A percentile compares a stretch with the other conserved stretches of the same genome.
These are phyloP conservation scores for Cryptosporidium andersoni DNA, from an alignment of 169 alveolate genomes.

Conservation along the genomic window DNA sequence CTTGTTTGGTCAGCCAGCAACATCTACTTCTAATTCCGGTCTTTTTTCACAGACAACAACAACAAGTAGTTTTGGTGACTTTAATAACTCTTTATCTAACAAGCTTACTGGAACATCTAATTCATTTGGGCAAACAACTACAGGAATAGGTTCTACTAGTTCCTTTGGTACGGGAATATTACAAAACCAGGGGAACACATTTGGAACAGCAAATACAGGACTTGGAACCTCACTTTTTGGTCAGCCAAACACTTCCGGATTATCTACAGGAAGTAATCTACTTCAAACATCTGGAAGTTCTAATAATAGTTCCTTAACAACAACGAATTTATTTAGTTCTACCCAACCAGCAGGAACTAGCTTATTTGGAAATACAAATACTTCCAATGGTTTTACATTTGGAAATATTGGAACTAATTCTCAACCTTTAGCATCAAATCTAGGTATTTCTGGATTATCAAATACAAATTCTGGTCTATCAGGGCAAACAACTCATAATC, in stretches of 20 bases:
- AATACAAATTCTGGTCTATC: background rate
- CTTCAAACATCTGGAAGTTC: background rate
- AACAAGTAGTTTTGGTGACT: background rate
- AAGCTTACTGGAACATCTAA: constrained; percentile 13
- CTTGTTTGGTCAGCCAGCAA: background rate
- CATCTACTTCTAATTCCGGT: constrained; percentile 3
- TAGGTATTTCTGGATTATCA: constrained; percentile 1
- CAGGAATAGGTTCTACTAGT: constrained; percentile 1
- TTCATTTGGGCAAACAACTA: background rate
- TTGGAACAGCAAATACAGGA: constrained; percentile 4
- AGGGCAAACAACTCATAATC: background rate
- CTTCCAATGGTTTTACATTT: background rate
- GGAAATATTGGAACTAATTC: constrained; percentile 4
- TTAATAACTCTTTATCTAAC: background rate
- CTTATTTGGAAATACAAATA: background rate
- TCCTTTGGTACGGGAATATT: constrained; percentile 8
- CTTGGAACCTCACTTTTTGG: constrained; percentile 7
- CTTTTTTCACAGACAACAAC: constrained; percentile 1
- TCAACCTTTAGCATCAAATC: background rate
- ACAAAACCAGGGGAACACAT: constrained; percentile 16
- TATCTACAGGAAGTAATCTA: constrained; percentile 1
- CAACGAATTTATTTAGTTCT: constrained; percentile 31
- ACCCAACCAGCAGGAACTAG: constrained; percentile 17
- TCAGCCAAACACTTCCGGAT: background rate
- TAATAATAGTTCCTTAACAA: constrained; percentile 1